Evolutionary conservation across 352 stramenopile genomes (phyloP), one percentile per base, ranked within the genome.

Genomic region (Elongisporangium prolatum): DNA sequence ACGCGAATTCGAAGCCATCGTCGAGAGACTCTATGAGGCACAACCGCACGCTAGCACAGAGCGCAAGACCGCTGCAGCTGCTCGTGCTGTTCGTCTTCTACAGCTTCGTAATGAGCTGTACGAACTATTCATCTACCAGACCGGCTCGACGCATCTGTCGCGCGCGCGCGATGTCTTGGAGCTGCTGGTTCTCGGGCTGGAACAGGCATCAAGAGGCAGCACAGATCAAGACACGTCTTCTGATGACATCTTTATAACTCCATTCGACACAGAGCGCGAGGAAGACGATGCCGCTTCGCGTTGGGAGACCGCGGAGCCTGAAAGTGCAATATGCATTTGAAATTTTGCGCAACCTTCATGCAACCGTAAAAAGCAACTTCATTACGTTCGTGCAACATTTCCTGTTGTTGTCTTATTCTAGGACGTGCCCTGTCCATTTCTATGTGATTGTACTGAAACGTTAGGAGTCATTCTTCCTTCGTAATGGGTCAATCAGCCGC

Each of bases 91-190:
- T 20, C 69, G 71, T 21, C 61, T 87, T 8, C 38, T 86, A 51
- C 74, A 84, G 52, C 69, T 73, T 40, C 71, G 77, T 20, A 75
- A 83, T 51, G 77, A 86, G 48, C 66, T 86, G 22, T 82, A 75
- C 60, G 77, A 83, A 11, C 48, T 83, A 10, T 80, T 86, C 40
- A 65, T 74, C 28, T 60, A 56, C 54, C 74, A 69, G 14, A 49
- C 60, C 18, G 63, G 57, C 44, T 57, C 55, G 37, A 60, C 50
- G 65, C 47, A 69, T 34, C 55, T 86, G 13, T 54, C 70, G 50
- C 74, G 72, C 5, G 74, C 70, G 0, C 34, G 57, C 21, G 67
- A 78, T 52, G 65, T 75, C 47, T 75, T 69, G 48, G 60, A 72
- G 25, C 57, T 67, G 22, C 60, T 77, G 25, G 58, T 72, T 34